Evolutionary conservation across 176 grass and related monocot genomes (phyloP).

Genomic region (Oryza glumipatula): DNA sequence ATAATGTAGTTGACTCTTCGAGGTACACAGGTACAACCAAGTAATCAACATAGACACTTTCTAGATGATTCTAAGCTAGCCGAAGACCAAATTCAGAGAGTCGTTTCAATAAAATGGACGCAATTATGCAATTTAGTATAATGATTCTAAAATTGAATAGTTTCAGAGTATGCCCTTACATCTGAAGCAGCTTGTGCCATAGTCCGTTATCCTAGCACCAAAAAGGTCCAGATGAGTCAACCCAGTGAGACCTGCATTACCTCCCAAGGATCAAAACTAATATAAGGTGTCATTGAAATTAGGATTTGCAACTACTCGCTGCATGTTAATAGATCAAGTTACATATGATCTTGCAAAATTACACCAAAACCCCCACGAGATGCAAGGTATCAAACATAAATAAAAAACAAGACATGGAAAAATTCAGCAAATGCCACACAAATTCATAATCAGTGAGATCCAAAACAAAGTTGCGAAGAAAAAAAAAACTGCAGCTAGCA

Average conservation of each 20-base stretch:
- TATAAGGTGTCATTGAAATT: slow-evolving; percentile 1
- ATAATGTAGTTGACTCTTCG: neutral
- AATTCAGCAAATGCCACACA: neutral
- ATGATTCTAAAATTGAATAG: neutral
- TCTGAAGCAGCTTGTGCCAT: slow-evolving; percentile 80
- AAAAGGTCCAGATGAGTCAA: slow-evolving; percentile 96
- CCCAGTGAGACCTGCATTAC: slow-evolving; percentile 79
- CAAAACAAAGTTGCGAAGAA: slow-evolving; percentile 1
- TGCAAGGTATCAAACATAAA: slow-evolving; percentile 15
- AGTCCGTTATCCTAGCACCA: slow-evolving; percentile 83
- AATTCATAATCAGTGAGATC: neutral
- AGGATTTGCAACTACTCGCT: neutral
- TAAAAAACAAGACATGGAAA: neutral
- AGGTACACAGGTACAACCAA: neutral
- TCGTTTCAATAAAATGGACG: neutral
- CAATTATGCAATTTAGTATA: neutral
- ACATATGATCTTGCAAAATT: slow-evolving; percentile 5
- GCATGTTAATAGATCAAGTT: neutral
- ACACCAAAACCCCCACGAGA: neutral
- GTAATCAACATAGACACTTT: neutral
- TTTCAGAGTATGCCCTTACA: slow-evolving; percentile 54
- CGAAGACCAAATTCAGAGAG: neutral
- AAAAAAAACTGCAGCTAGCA: neutral
- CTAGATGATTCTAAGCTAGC: neutral
- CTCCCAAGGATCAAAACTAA: neutral